phyloP scores from a whole-genome alignment of 768 basidiomycete species.

The Kwoniella dejecticola region DNA sequence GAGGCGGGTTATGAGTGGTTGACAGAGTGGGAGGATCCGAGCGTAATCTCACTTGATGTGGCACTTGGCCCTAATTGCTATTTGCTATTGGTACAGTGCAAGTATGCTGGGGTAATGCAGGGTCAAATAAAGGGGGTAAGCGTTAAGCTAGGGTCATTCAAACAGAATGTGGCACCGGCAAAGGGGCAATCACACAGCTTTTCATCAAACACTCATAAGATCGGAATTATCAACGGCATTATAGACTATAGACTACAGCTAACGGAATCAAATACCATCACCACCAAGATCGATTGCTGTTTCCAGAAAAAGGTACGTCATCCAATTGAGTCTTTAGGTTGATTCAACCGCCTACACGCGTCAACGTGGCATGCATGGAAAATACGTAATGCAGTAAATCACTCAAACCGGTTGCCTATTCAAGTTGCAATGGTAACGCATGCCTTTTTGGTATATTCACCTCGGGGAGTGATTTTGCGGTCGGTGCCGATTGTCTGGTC shows the following conservation, averaged over 20 bases:
- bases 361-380: neutral
- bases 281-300: neutral
- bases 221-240: neutral
- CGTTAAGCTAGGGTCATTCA: neutral
- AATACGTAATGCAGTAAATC: too few species aligned
- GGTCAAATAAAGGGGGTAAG: conserved; percentile 1
- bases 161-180: neutral
- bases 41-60: neutral
- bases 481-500: too few species aligned
- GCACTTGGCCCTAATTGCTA: neutral
- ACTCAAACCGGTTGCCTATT: too few species aligned
- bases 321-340: neutral
- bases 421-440: too few species aligned
- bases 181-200: neutral
- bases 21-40: conserved; percentile 8
- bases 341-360: neutral
- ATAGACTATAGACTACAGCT: neutral
- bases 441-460: too few species aligned
- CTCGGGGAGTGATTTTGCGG: too few species aligned
- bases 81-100: too few species aligned
- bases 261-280: conserved; percentile 3
- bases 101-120: neutral
- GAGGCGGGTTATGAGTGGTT: conserved; percentile 5
- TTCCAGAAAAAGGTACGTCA: neutral
- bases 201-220: neutral